Conservation (phyloP, 179 eudicot genomes). For the Beta lomatogona region DNA sequence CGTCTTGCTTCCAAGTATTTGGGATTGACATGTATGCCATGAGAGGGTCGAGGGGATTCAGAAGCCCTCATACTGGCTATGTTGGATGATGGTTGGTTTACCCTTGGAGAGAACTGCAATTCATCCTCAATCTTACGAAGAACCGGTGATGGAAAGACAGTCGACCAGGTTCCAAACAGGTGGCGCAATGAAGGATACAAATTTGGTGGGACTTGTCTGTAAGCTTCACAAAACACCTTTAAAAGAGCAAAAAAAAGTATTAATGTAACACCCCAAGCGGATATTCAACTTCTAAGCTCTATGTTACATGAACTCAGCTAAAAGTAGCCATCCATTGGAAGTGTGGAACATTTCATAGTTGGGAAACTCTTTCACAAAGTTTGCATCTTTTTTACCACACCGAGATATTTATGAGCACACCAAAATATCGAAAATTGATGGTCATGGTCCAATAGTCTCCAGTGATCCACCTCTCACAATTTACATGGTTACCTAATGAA, state of each 20-base stretch:
- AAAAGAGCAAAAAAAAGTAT: neutral
- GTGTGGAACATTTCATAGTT: neutral
- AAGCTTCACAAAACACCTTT: conserved; percentile 86
- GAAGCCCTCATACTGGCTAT: conserved; percentile 54
- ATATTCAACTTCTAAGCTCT: neutral
- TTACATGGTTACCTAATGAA: neutral
- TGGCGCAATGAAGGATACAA: conserved; percentile 77
- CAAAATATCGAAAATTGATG: neutral
- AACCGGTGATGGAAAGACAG: conserved; percentile 80
- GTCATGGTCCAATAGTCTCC: neutral
- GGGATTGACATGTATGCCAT: conserved; percentile 97
- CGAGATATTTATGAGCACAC: neutral
- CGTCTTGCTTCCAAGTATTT: conserved; percentile 83
- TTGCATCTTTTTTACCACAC: neutral
- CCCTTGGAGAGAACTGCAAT: conserved; percentile 62
- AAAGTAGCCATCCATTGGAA: neutral
- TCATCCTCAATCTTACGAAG: conserved; percentile 73
- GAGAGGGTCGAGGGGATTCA: conserved; percentile 87
- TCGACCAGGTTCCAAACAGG: conserved; percentile 88
- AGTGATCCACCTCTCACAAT: neutral
- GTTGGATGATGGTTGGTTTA: conserved; percentile 55
- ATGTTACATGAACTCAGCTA: neutral
- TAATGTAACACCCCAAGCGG: neutral
- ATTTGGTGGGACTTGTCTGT: conserved; percentile 66
- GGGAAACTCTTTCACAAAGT: neutral